Evolutionary conservation across 192 early-diverging fungal species (phyloP).

Genomic region (Coemansia sp.): DNA sequence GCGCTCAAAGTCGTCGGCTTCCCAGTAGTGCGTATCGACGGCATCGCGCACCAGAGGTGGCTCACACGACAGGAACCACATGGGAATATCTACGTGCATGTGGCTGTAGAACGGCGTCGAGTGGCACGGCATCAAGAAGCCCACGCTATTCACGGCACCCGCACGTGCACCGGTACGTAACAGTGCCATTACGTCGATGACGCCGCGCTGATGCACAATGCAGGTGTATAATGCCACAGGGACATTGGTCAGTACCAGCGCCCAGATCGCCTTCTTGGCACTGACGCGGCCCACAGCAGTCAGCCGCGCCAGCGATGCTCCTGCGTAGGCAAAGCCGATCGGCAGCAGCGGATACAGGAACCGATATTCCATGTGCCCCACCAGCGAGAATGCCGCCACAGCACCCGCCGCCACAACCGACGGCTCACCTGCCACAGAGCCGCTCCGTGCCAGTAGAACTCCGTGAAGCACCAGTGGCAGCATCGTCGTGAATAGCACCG

Average conservation of each 20-base stretch:
- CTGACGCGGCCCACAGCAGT: neutral
- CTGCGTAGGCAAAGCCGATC: constrained; percentile 45
- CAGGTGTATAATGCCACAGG: constrained; percentile 65
- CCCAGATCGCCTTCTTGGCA: neutral
- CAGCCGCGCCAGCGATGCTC: constrained; percentile 46
- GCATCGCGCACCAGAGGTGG: constrained; percentile 59
- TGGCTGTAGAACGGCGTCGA: constrained; percentile 92
- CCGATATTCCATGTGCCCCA: constrained; percentile 91
- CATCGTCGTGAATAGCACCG: constrained; percentile 68
- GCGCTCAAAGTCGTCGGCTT: constrained; percentile 75
- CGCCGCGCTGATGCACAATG: constrained; percentile 85
- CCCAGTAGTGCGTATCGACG: constrained; percentile 56
- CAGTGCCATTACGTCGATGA: constrained; percentile 77
- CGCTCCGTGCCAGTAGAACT: constrained; percentile 13
- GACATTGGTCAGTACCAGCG: constrained; percentile 58
- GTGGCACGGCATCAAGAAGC: constrained; percentile 95
- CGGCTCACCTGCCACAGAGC: constrained; percentile 9
- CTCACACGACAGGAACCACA: constrained; percentile 89
- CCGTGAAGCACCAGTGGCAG: constrained; percentile 63
- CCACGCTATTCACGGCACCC: constrained; percentile 34
- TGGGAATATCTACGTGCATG: constrained; percentile 61
- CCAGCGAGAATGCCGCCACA: constrained; percentile 61
- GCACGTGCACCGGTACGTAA: constrained; percentile 50
- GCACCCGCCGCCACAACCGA: constrained; percentile 48
- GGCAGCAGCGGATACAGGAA: constrained; percentile 89